Base-by-base conservation (phyloP, 345 rosid genomes). In the Trapa incisa region DNA sequence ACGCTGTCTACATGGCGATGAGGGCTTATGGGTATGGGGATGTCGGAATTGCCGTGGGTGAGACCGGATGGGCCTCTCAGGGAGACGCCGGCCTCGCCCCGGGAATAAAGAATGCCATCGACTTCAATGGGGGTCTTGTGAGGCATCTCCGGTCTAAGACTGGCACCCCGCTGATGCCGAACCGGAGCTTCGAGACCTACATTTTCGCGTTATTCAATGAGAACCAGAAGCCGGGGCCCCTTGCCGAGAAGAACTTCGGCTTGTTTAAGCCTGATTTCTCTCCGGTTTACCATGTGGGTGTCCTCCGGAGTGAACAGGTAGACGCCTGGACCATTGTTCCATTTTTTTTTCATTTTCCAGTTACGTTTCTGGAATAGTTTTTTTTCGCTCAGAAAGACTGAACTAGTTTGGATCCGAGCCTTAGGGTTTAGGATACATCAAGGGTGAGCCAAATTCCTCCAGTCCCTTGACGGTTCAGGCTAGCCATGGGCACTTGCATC, bases 161-260 rank as follows among this genome's bases (percentile, higher is more conserved):
- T 52, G 98, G 96, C 11, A 92, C 98, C 2, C 98, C 98, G 0
- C 67, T 89, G 75, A 88, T 87, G 98, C 98, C 96, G 2, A 82
- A 80, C 4, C 73, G 81, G 69, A 65, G 38, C 38, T 81, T 92
- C 16, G 93, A 86, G 79, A 86, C 90, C 0, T 89, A 81, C 71
- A 79, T 92, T 64, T 92, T 92, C 56, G 86, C 86, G 0, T 68
- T 92, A 71, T 92, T 92, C 17, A 85, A 92, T 5, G 98, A 92
- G 88, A 89, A 87, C 70, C 68, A 50, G 16, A 92, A 92, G 8
- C 86, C 93, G 0, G 96, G 96, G 16, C 73, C 87, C 0, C 70
- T 78, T 5, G 84, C 85, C 0, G 98, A 92, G 73, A 70, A 78
- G 39, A 89, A 92, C 70, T 92, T 89, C 80, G 98, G 98, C 4